Base-by-base conservation (phyloP, 2,329 filamentous ascomycete genomes). In the Dactylellina drechsleri region DNA sequence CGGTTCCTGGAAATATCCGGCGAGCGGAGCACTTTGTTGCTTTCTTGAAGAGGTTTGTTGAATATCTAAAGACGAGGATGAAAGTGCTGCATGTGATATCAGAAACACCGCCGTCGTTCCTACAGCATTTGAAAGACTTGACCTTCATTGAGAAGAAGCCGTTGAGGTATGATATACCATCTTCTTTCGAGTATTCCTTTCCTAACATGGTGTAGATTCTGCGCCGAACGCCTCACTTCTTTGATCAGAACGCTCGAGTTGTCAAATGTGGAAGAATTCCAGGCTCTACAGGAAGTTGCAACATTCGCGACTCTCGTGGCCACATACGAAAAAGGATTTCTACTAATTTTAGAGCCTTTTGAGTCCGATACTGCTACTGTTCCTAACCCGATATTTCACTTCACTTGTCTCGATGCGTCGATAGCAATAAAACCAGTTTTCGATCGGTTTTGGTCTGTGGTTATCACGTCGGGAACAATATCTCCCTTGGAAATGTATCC, bases 81-180 rank as follows among this genome's bases (percentile, higher is more conserved):
- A 98, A 97, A 85, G 93, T 98, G 13, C 89, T 95, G 3, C 93
- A 97, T 80, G 94, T 97, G 77, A 97, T 98, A 77, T 97, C 95
- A 6, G 95, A 99, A 82, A 99, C 94, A 0, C 95, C 95, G 0
- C 91, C 92, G 1, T 97, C 94, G 0, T 99, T 99, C 81, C 85
- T 99, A 7, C 88, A 91, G 15, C 94, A 99, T 83, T 85, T 99
- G 5, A 96, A 92, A 80, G 95, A 99, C 78, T 89, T 97, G 67
- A 99, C 96, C 0, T 99, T 96, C 80, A 99, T 99, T 79, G 95
- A 99, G 81, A 92, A 92, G 81, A 99, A 99, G 79, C 95, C 95
- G 0, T 83, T 99, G 10, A 86, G 92, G 58, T 81, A 58, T 43
- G 59, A 18, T 28, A 7, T n/a, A 49, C 8, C 23, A 36, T 13